Percentiles rank a stretch among this genome's conserved stretches.
Evolutionary conservation across 2,329 filamentous ascomycete species (phyloP).

Genomic region (Claviceps citrina): DNA sequence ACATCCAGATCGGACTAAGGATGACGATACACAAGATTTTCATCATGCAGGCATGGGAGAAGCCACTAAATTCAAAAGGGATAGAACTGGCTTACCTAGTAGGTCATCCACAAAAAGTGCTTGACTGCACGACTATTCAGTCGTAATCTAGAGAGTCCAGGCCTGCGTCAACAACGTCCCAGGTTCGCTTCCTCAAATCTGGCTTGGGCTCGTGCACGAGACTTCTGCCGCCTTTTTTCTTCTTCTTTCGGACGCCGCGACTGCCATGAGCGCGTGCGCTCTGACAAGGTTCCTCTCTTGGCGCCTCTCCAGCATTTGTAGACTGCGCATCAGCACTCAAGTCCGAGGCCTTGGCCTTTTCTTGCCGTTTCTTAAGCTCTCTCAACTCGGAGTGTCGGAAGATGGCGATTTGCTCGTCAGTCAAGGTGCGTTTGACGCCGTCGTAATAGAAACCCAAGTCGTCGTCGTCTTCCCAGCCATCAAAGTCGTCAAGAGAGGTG

Average conservation of each 20-base stretch:
- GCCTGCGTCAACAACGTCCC: constrained; percentile 49
- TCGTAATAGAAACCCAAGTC: constrained; percentile 78
- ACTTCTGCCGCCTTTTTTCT: constrained; percentile 23
- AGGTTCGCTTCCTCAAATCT: constrained; percentile 50
- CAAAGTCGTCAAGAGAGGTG: neutral
- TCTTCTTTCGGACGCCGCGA: constrained; percentile 18
- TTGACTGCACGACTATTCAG: constrained; percentile 17
- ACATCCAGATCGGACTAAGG: constrained; percentile 63
- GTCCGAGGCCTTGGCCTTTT: constrained; percentile 16
- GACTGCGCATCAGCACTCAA: constrained; percentile 1
- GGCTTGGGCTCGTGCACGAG: constrained; percentile 35
- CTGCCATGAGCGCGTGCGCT: neutral
- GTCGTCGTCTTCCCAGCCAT: constrained; percentile 27
- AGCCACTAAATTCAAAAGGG: no score
- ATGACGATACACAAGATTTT: constrained; percentile 81
- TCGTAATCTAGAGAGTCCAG: constrained; percentile 47
- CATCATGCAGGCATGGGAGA: constrained; percentile 45
- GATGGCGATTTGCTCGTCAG: constrained; percentile 78
- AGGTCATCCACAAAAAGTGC: neutral
- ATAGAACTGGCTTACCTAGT: constrained; percentile 12
- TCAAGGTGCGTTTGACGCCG: constrained; percentile 75
- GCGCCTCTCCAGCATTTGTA: neutral
- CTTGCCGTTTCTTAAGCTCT: constrained; percentile 41
- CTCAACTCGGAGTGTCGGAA: constrained; percentile 83
- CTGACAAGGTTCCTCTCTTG: neutral